phyloP scores from a whole-genome alignment of 768 basidiomycete species.

The Boletus fagicola region DNA sequence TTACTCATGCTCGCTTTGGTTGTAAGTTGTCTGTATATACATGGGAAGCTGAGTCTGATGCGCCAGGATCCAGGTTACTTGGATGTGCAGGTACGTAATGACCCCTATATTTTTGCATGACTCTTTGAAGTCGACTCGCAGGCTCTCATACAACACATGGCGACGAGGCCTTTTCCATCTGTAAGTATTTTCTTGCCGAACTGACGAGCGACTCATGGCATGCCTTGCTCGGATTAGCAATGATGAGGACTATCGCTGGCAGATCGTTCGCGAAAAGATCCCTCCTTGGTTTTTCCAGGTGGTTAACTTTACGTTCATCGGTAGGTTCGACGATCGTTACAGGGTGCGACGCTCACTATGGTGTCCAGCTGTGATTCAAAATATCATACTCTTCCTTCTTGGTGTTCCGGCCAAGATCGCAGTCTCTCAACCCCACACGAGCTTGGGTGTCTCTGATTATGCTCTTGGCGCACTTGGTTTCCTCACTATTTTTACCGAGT shows the following conservation, averaged over 20 bases:
- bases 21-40: conserved; percentile 35
- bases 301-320: conserved; percentile 65
- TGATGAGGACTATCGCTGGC: conserved; percentile 95
- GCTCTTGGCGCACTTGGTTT: conserved; percentile 59
- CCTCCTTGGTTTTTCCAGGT: conserved; percentile 57
- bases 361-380: conserved; percentile 64
- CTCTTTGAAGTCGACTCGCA: conserved; percentile 26
- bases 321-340: conserved; percentile 34
- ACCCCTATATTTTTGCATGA: conserved; percentile 8
- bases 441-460: conserved; percentile 59
- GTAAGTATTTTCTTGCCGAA: conserved; percentile 39
- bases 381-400: conserved; percentile 73
- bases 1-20: conserved; percentile 71
- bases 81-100: conserved; percentile 57
- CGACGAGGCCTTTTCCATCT: conserved; percentile 76
- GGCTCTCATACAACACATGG: conserved; percentile 79
- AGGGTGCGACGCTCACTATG: conserved; percentile 1
- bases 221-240: conserved; percentile 40
- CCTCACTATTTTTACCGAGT: conserved; percentile 63
- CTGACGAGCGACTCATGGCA: not conserved
- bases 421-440: conserved; percentile 49
- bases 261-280: conserved; percentile 61
- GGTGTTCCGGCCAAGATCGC: conserved; percentile 60
- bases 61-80: conserved; percentile 36
- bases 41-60: not conserved